These are phyloP conservation scores for Tylopilus sp. DNA, from an alignment of 768 basidiomycete genomes.

Conservation along the genomic window DNA sequence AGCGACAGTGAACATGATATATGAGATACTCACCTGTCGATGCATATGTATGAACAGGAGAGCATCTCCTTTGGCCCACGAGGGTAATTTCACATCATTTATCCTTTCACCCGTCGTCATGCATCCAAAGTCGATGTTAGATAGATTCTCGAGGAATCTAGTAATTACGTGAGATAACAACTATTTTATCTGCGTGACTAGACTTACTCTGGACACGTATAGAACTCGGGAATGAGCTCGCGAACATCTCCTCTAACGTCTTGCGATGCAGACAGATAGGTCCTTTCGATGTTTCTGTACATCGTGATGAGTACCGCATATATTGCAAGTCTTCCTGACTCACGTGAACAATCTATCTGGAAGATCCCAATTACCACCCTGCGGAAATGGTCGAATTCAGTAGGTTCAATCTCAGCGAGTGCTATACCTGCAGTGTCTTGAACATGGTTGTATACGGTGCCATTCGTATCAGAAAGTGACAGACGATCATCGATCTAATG, in stretches of 20 bases:
- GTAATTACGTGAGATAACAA: neutral
- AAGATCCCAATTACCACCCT: conserved; percentile 95
- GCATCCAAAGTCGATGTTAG: conserved; percentile 75
- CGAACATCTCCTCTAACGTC: conserved; percentile 91
- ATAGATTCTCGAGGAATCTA: conserved; percentile 81
- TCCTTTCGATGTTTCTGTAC: conserved; percentile 66
- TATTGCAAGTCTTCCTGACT: conserved; percentile 2
- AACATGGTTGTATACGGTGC: conserved; percentile 94
- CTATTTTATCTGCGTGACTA: neutral
- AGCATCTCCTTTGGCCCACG: conserved; percentile 86
- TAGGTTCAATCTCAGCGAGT: neutral
- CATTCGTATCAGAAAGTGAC: conserved; percentile 87
- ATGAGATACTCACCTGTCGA: conserved; percentile 50
- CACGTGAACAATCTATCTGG: conserved; percentile 83
- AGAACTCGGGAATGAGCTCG: conserved; percentile 91
- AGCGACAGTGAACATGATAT: neutral
- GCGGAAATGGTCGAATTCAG: conserved; percentile 1
- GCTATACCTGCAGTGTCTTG: conserved; percentile 69
- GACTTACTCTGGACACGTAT: conserved; percentile 71
- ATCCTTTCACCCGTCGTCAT: conserved; percentile 76
- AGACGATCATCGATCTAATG: conserved; percentile 82
- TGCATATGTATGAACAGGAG: conserved; percentile 78
- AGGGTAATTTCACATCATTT: conserved; percentile 83
- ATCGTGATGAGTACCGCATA: conserved; percentile 7
- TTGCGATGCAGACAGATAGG: conserved; percentile 80